Conservation (phyloP, 495 filamentous ascomycete genomes). For the Daldinia vernicosa region DNA sequence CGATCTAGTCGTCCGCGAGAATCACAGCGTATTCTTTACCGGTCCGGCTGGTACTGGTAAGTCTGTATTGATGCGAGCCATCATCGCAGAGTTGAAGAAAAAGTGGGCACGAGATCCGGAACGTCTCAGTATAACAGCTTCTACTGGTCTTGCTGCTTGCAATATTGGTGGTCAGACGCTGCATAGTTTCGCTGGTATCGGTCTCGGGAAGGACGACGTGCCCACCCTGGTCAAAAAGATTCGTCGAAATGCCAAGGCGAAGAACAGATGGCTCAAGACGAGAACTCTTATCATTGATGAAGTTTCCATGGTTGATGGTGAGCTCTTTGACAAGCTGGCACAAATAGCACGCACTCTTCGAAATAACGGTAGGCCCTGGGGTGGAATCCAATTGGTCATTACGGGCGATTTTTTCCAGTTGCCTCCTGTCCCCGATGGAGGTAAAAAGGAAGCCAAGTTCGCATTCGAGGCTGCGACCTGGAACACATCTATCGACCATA, state of each 20-base stretch:
- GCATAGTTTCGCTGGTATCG: slow-evolving; percentile 96
- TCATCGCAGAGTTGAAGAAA: slow-evolving; percentile 79
- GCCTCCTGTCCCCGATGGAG: slow-evolving; percentile 82
- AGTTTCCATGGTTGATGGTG: slow-evolving; percentile 97
- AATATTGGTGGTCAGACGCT: slow-evolving; percentile 96
- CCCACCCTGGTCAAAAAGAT: slow-evolving; percentile 90
- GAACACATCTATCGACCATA: slow-evolving; percentile 92
- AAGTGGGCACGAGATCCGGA: slow-evolving; percentile 80
- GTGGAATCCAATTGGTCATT: slow-evolving; percentile 94
- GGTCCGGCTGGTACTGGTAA: slow-evolving; percentile 98
- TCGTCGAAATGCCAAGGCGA: slow-evolving; percentile 85
- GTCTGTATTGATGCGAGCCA: slow-evolving; percentile 91
- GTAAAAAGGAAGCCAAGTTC: slow-evolving; percentile 77
- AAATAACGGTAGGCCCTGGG: slow-evolving; percentile 92
- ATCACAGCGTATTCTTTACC: slow-evolving; percentile 95
- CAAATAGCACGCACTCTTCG: slow-evolving; percentile 80
- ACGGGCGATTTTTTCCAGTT: slow-evolving; percentile 98
- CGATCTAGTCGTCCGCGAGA: slow-evolving; percentile 74
- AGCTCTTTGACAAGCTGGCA: slow-evolving; percentile 96
- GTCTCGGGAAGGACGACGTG: slow-evolving; percentile 87
- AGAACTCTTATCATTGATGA: slow-evolving; percentile 92
- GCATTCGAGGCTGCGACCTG: slow-evolving; percentile 91
- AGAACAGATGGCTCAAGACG: slow-evolving; percentile 85
- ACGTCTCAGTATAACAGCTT: slow-evolving; percentile 89
- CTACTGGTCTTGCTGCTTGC: slow-evolving; percentile 94